These are phyloP conservation scores for Lodderomyces margitis DNA, from an alignment of 1,139 yeast species.

Conservation along the genomic window DNA sequence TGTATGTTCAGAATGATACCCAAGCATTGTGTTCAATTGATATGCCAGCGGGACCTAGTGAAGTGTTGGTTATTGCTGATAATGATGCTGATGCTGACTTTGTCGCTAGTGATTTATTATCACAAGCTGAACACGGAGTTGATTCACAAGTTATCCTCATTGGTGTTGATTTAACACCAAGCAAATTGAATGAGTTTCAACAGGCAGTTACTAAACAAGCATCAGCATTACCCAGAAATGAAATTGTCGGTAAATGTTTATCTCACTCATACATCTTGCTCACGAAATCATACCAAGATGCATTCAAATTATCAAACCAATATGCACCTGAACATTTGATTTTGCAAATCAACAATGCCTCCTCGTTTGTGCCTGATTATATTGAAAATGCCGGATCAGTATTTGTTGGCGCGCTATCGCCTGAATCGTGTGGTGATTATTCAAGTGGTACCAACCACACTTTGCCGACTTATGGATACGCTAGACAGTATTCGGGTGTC, in stretches of 20 bases:
- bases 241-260: slow-evolving; percentile 87
- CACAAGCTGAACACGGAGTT: slow-evolving; percentile 98
- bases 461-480: slow-evolving; percentile 96
- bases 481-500: slow-evolving; percentile 95
- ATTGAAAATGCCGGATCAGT: slow-evolving; percentile 95
- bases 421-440: slow-evolving; percentile 98
- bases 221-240: slow-evolving; percentile 82
- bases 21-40: slow-evolving; percentile 94
- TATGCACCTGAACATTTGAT: slow-evolving; percentile 98
- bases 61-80: slow-evolving; percentile 92
- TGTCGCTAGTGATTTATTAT: slow-evolving; percentile 90
- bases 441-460: slow-evolving; percentile 98
- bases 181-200: slow-evolving; percentile 67
- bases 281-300: slow-evolving; percentile 69
- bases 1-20: slow-evolving; percentile 94
- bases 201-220: slow-evolving; percentile 85
- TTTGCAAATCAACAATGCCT: slow-evolving; percentile 80
- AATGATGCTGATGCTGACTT: slow-evolving; percentile 84
- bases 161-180: slow-evolving; percentile 67
- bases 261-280: slow-evolving; percentile 82
- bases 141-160: slow-evolving; percentile 95
- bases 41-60: slow-evolving; percentile 99
- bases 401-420: slow-evolving; percentile 93
- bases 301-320: slow-evolving; percentile 77
- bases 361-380: slow-evolving; percentile 60